Evolutionary conservation across 2,329 filamentous ascomycete genomes (phyloP).

Genomic region (Exophiala sp.): DNA sequence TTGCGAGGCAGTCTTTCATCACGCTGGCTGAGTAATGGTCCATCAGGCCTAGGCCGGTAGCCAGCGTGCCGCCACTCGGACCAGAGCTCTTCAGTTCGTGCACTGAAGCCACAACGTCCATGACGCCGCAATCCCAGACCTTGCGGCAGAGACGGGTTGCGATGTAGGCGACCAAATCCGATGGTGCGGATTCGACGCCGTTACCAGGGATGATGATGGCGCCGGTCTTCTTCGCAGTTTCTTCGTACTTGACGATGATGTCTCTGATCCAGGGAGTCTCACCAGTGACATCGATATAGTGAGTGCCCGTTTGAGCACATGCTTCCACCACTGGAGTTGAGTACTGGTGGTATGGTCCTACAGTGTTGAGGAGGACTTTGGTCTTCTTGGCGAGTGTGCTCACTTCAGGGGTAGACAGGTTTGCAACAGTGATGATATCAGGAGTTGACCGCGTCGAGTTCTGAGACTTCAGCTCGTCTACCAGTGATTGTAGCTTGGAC

Average conservation of each 20-base stretch:
- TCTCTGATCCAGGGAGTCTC: conserved; percentile 63
- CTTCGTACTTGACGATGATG: conserved; percentile 61
- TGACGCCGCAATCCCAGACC: conserved; percentile 48
- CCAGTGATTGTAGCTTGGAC: conserved; percentile 67
- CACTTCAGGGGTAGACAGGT: conserved; percentile 49
- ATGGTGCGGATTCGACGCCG: conserved; percentile 60
- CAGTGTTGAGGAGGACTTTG: conserved; percentile 55
- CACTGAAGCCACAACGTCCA: conserved; percentile 51
- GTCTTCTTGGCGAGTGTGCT: conserved; percentile 53
- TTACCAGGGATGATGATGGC: conserved; percentile 61
- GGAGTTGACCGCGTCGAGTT: conserved; percentile 69
- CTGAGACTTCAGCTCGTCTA: conserved; percentile 61
- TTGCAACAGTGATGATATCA: conserved; percentile 47
- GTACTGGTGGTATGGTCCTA: conserved; percentile 63
- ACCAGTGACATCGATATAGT: conserved; percentile 65
- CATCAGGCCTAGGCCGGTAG: conserved; percentile 61
- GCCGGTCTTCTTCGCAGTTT: conserved; percentile 55
- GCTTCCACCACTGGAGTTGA: conserved; percentile 63
- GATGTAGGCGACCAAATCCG: conserved; percentile 53
- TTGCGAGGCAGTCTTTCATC: conserved; percentile 15
- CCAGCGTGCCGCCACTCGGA: conserved; percentile 60
- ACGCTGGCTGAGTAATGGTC: conserved; percentile 30
- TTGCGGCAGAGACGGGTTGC: conserved; percentile 54
- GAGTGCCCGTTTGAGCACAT: conserved; percentile 62
- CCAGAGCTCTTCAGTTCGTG: conserved; percentile 52